phyloP scores from a whole-genome alignment of 2,329 filamentous ascomycete genomes.

The Nemania sp. region DNA sequence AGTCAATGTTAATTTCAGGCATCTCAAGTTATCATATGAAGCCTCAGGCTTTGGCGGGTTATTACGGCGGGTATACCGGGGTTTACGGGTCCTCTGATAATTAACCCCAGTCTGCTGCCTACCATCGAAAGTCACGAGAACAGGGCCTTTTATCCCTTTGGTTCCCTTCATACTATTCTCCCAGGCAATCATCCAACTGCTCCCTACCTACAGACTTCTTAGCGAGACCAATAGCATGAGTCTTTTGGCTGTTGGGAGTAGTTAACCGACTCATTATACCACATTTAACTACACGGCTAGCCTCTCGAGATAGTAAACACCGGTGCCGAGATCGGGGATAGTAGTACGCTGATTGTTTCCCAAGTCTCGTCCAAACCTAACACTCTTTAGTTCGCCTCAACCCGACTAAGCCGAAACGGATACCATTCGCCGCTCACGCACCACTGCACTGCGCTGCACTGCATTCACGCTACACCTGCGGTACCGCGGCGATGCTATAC shows the following conservation, averaged over 20 bases:
- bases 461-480: neutral
- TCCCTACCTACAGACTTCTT: neutral
- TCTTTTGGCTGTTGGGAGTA: neutral
- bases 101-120: neutral
- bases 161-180: neutral
- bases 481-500: constrained; percentile 7
- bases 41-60: too few species aligned
- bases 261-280: too few species aligned
- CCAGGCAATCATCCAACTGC: neutral
- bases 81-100: neutral
- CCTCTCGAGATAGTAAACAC: constrained; percentile 3
- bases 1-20: too few species aligned
- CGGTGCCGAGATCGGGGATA: constrained; percentile 37
- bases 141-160: neutral
- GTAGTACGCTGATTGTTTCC: neutral
- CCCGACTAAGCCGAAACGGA: constrained; percentile 39
- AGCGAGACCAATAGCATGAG: neutral
- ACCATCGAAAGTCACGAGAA: neutral
- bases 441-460: neutral
- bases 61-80: neutral
- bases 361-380: too few species aligned
- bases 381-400: constrained; percentile 10
- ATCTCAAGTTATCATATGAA: too few species aligned
- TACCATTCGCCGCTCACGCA: constrained; percentile 29
- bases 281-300: neutral